phyloP scores from a whole-genome alignment of 2,329 filamentous ascomycete species.

The Kalaharituber pfeilii region DNA sequence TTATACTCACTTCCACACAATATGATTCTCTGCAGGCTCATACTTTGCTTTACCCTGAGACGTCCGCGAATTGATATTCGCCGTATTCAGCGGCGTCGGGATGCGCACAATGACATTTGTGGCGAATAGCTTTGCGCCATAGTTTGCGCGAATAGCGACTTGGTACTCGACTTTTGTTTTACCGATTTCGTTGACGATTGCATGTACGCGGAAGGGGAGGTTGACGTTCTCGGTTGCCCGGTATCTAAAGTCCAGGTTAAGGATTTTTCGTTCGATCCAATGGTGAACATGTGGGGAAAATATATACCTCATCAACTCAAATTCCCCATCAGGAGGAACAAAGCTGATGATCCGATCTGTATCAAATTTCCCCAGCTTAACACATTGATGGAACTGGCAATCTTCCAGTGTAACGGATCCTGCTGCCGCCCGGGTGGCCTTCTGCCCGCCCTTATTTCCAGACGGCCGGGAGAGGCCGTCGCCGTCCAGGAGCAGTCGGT shows the following conservation, averaged over 20 bases:
- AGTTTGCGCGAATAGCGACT: slow-evolving; percentile 93
- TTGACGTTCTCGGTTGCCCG: slow-evolving; percentile 98
- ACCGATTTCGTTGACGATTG: slow-evolving; percentile 92
- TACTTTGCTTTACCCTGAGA: slow-evolving; percentile 97
- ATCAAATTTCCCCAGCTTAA: slow-evolving; percentile 93
- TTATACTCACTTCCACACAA: slow-evolving; percentile 61
- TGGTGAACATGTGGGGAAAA: neutral
- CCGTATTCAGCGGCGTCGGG: slow-evolving; percentile 90
- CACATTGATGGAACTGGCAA: slow-evolving; percentile 97
- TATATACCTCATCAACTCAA: slow-evolving; percentile 70
- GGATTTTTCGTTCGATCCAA: no score
- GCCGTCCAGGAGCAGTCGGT: slow-evolving; percentile 76
- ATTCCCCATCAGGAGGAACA: slow-evolving; percentile 90
- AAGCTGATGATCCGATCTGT: slow-evolving; percentile 93
- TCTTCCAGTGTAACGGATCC: slow-evolving; percentile 93
- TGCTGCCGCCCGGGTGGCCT: slow-evolving; percentile 86
- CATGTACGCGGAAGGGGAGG: slow-evolving; percentile 94
- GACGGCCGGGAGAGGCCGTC: slow-evolving; percentile 50
- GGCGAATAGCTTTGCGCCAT: slow-evolving; percentile 86
- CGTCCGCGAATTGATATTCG: slow-evolving; percentile 78
- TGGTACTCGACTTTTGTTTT: slow-evolving; percentile 98
- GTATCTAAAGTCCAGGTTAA: slow-evolving; percentile 44
- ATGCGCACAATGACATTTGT: slow-evolving; percentile 92
- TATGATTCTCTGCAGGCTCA: slow-evolving; percentile 93
- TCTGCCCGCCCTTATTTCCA: slow-evolving; percentile 60